Evolutionary conservation across 306 rosid species (phyloP).

Genomic region (Vigna angularis): DNA sequence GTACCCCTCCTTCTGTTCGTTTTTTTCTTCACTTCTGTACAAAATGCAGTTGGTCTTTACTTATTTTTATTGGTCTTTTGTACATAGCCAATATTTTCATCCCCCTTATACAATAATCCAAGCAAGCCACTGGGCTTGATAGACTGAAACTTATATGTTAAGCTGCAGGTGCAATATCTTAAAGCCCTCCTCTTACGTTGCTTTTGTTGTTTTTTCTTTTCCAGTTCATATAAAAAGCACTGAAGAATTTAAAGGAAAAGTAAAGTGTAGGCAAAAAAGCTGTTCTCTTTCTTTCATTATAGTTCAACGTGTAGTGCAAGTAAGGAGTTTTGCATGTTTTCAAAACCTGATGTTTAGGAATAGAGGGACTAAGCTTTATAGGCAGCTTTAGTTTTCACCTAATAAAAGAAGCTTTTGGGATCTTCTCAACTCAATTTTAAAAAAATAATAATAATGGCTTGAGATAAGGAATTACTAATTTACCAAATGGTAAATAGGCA

Average conservation of each 20-base stretch:
- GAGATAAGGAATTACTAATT: not conserved
- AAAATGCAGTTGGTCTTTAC: constrained; percentile 47
- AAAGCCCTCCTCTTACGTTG: not conserved
- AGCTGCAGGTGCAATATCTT: constrained; percentile 50
- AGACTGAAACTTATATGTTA: constrained; percentile 46
- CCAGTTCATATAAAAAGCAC: not conserved
- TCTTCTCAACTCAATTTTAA: not conserved
- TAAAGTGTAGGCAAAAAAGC: not conserved
- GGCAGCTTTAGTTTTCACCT: not conserved
- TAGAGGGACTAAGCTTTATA: not conserved
- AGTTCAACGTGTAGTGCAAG: not conserved
- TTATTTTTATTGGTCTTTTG: constrained; percentile 54
- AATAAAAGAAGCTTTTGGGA: not conserved
- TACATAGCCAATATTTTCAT: constrained; percentile 63
- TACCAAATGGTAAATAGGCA: not conserved
- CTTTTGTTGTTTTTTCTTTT: not conserved
- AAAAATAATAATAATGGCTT: not conserved
- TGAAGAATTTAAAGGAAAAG: constrained; percentile 11
- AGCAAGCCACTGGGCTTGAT: constrained; percentile 54
- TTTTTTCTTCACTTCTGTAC: constrained; percentile 45
- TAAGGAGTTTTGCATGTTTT: not conserved
- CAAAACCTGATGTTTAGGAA: not conserved
- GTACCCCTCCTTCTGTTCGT: constrained; percentile 22
- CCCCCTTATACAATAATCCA: constrained; percentile 62
- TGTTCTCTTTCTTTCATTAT: not conserved